Base-by-base conservation (phyloP, 169 alveolate genomes). In the Cryptosporidium ubiquitum region DNA sequence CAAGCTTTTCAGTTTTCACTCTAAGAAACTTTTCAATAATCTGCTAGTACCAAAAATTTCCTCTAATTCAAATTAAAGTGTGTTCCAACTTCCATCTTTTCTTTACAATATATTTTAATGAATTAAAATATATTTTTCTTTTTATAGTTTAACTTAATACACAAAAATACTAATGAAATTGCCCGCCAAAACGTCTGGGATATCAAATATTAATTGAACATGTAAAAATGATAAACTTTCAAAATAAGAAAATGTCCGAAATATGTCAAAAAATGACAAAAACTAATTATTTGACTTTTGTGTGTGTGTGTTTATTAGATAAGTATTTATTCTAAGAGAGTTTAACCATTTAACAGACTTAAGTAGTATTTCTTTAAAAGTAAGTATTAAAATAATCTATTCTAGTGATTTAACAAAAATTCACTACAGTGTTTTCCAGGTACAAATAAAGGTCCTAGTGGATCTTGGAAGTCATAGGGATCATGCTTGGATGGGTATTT, bases 351-450 rank as follows among this genome's bases (percentile, higher is more conserved):
- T 42, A 42, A 42, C 51, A 42, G 2, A 37, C 42, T 37, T 14
- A 20, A 42, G 7, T 14, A 47, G 6, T 3, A 37, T 37, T 47
- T 47, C 3, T 47, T 14, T 3, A 47, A 47, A 47, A 47, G 23
- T 14, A 47, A 47, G 37, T 16, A n/a, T 55, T n/a, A n/a, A n/a
- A 2, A 4, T 26, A 10, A 26, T 23, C 37, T 55, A 29, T 42
- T 42, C 68, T 55, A 73, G 49, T 73, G 85, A 0, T 52, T 55
- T 16, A 61, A 44, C 37, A 79, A 55, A 31, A 79, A 79, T 4
- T 79, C 89, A 20, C 75, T 61, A 57, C 89, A 79, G 14, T 79
- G 33, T 18, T 79, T 79, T 61, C 89, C 75, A 29, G 89, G 89
- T 31, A 64, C 68, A 79, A 79, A 79, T 10, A 79, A 10, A 29